Conservation (phyloP, 768 basidiomycete genomes). For the Trichaptum fuscoviolaceum region DNA sequence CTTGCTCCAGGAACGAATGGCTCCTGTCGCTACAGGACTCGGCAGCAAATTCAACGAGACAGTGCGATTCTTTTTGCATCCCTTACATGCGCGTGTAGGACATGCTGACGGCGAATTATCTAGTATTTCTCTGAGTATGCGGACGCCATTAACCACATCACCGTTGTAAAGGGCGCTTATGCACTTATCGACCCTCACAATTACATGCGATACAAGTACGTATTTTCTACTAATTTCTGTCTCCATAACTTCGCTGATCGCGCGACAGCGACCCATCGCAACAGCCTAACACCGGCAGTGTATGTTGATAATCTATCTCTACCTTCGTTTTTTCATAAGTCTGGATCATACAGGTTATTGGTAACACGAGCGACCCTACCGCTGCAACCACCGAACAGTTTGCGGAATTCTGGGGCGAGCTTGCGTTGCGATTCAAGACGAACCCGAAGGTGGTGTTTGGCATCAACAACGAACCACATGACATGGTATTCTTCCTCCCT, state of each 20-base stretch:
- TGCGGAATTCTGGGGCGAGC: constrained; percentile 36
- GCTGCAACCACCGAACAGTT: constrained; percentile 42
- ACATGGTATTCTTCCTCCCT: constrained; percentile 28
- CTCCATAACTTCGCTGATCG: background rate
- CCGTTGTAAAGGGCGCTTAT: constrained; percentile 34
- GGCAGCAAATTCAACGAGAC: constrained; percentile 42
- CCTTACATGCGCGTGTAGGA: background rate
- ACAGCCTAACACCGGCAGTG: constrained; percentile 40
- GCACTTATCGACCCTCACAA: constrained; percentile 43
- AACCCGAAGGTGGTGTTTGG: constrained; percentile 44
- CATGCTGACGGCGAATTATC: background rate
- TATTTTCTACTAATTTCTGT: background rate
- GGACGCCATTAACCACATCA: constrained; percentile 40
- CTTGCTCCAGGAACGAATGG: constrained; percentile 32
- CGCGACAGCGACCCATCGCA: constrained; percentile 34
- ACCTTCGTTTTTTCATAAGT: background rate
- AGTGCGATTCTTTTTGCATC: constrained; percentile 16
- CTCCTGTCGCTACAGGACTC: constrained; percentile 32
- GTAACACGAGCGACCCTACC: constrained; percentile 37
- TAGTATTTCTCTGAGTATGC: constrained; percentile 40
- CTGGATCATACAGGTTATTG: constrained; percentile 33
- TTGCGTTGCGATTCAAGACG: constrained; percentile 33
- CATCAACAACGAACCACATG: constrained; percentile 43
- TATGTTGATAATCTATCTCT: constrained; percentile 17
- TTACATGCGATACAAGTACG: constrained; percentile 45